Conservation (phyloP, 1,284 basidiomycete species). For the Ganoderma leucocontextum region DNA sequence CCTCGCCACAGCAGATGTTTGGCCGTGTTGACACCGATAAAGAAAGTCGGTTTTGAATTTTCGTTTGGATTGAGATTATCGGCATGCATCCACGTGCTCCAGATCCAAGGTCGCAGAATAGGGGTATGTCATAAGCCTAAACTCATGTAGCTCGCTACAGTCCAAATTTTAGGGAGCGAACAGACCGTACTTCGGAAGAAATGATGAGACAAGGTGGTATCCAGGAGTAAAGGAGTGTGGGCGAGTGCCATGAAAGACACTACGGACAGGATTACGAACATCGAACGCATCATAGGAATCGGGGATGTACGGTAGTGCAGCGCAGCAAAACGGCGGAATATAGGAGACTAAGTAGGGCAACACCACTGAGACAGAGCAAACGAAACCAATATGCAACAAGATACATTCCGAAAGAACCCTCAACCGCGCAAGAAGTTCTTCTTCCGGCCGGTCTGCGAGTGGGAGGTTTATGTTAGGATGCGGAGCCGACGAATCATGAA, state of each 20-base stretch:
- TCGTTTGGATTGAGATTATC: slow-evolving; percentile 8
- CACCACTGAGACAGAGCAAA: slow-evolving; percentile 43
- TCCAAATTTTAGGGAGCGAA: slow-evolving; percentile 44
- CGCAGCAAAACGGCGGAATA: slow-evolving; percentile 32
- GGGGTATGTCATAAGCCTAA: slow-evolving; percentile 48
- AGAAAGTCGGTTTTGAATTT: slow-evolving; percentile 23
- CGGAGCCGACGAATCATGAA: slow-evolving; percentile 5
- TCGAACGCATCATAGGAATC: slow-evolving; percentile 52
- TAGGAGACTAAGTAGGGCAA: slow-evolving; percentile 44
- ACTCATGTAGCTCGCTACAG: slow-evolving; percentile 42
- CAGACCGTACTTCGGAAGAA: slow-evolving; percentile 52
- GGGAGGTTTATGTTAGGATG: neutral
- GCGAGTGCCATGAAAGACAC: slow-evolving; percentile 45
- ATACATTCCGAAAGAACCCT: slow-evolving; percentile 35
- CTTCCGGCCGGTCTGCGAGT: slow-evolving; percentile 68
- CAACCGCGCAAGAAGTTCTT: slow-evolving; percentile 81
- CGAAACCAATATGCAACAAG: slow-evolving; percentile 34
- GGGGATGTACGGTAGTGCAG: slow-evolving; percentile 51
- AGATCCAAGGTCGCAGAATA: slow-evolving; percentile 38
- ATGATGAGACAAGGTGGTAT: slow-evolving; percentile 62
- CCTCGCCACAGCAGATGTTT: slow-evolving; percentile 31
- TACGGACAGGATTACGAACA: slow-evolving; percentile 39
- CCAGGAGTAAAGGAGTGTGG: slow-evolving; percentile 68
- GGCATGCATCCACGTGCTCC: neutral
- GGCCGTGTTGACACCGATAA: slow-evolving; percentile 33